These are phyloP conservation scores for Vinca major DNA, from an alignment of 305 asterid species.

Conservation along the genomic window DNA sequence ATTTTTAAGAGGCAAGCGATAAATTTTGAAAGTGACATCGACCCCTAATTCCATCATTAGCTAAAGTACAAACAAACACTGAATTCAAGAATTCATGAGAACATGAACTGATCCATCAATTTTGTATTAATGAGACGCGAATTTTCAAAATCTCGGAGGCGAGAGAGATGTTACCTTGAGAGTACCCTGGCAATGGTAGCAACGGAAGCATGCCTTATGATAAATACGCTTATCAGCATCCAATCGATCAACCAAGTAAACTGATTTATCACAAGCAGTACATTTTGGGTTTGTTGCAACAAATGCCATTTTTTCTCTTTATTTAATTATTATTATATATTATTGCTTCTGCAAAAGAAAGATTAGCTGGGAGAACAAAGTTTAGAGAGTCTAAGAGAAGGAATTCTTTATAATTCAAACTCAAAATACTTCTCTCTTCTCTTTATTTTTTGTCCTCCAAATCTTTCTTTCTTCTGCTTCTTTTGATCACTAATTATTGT, in stretches of 20 bases:
- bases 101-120: no score
- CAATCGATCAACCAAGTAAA: slow-evolving; percentile 52
- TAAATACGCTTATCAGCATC: slow-evolving; percentile 53
- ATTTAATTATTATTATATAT: no score
- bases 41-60: no score
- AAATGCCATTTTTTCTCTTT: slow-evolving; percentile 33
- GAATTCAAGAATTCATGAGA: no score
- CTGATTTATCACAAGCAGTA: slow-evolving; percentile 54
- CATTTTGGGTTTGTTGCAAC: slow-evolving; percentile 57
- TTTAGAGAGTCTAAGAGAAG: slow-evolving; percentile 19
- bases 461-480: neutral
- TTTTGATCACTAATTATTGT: neutral
- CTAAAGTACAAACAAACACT: no score
- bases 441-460: neutral
- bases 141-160: no score
- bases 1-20: no score
- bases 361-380: neutral
- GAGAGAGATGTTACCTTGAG: slow-evolving; percentile 36
- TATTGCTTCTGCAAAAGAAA: slow-evolving; percentile 1
- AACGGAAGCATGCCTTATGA: slow-evolving; percentile 73
- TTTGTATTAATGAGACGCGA: no score
- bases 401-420: no score
- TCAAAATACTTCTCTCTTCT: neutral
- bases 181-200: slow-evolving; percentile 67
- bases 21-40: no score